A percentile compares a stretch with the other conserved stretches of the same genome.
Evolutionary conservation across 495 filamentous ascomycete species (phyloP).

Genomic region (Podospora sp.): DNA sequence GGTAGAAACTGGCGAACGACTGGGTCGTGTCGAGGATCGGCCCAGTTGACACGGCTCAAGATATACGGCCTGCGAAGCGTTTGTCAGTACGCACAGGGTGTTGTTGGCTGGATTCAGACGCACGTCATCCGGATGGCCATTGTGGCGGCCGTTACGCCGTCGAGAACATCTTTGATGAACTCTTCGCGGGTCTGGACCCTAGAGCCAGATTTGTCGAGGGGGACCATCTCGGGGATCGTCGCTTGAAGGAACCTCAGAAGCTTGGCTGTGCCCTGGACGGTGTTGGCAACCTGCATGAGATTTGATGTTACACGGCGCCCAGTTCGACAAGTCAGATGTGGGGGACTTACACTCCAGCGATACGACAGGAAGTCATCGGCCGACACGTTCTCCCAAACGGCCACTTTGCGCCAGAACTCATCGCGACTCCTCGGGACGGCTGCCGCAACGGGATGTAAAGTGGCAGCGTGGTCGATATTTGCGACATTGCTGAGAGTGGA

Average conservation of each 20-base stretch:
- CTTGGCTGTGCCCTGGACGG: conserved; percentile 41
- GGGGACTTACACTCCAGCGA: conserved; percentile 49
- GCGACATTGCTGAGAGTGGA: background rate
- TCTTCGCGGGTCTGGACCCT: conserved; percentile 49
- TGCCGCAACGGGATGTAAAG: conserved; percentile 17
- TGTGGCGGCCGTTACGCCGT: conserved; percentile 51
- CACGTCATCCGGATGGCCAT: conserved; percentile 58
- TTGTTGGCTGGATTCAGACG: conserved; percentile 22
- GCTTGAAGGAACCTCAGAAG: conserved; percentile 47
- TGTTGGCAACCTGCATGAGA: conserved; percentile 37
- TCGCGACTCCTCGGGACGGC: conserved; percentile 21
- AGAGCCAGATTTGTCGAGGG: conserved; percentile 30
- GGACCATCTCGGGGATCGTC: conserved; percentile 50
- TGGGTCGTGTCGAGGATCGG: conserved; percentile 56
- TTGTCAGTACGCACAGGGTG: conserved; percentile 18
- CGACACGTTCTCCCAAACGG: conserved; percentile 46
- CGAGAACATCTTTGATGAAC: conserved; percentile 54
- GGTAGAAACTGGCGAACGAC: conserved; percentile 59
- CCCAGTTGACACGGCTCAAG: conserved; percentile 57
- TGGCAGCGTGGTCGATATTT: background rate
- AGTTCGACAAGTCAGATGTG: background rate
- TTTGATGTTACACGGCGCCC: conserved; percentile 8
- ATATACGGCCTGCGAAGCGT: conserved; percentile 53
- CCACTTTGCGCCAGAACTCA: conserved; percentile 50
- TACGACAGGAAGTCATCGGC: conserved; percentile 49